phyloP scores from a whole-genome alignment of 2,329 filamentous ascomycete species.

The Epichloe aotearoae region DNA sequence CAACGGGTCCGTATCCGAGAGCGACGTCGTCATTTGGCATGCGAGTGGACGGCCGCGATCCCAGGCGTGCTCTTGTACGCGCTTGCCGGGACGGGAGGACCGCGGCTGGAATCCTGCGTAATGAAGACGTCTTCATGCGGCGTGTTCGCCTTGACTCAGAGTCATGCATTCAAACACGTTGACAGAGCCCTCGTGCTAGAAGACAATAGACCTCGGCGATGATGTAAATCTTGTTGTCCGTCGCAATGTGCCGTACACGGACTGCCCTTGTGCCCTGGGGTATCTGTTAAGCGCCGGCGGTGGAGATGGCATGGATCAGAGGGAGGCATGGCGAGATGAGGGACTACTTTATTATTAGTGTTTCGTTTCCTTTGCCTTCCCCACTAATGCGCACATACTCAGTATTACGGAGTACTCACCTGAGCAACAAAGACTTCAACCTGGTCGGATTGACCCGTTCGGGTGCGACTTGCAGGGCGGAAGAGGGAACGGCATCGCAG shows the following conservation, averaged over 20 bases:
- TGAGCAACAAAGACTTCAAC: no score
- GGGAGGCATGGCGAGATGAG: background rate
- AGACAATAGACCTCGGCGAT: background rate
- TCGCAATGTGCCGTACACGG: background rate
- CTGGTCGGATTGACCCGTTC: no score
- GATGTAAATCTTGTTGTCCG: background rate
- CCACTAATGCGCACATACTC: background rate
- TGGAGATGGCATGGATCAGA: slow-evolving; percentile 1
- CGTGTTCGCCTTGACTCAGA: background rate
- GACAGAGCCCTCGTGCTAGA: background rate
- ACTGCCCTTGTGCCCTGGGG: no score
- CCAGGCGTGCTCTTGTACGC: background rate
- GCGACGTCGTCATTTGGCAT: slow-evolving; percentile 1
- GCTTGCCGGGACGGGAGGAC: background rate
- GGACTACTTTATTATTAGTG: background rate
- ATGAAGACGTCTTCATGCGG: background rate
- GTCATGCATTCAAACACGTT: background rate
- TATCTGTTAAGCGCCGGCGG: background rate
- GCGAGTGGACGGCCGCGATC: background rate
- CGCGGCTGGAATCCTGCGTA: slow-evolving; percentile 2
- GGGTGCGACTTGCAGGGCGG: no score
- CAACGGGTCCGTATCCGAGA: no score
- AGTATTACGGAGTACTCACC: no score
- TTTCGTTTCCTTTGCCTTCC: slow-evolving; percentile 4
- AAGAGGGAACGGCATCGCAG: no score